Evolutionary conservation across 345 rosid species (phyloP).

Genomic region (Acer saccharum): DNA sequence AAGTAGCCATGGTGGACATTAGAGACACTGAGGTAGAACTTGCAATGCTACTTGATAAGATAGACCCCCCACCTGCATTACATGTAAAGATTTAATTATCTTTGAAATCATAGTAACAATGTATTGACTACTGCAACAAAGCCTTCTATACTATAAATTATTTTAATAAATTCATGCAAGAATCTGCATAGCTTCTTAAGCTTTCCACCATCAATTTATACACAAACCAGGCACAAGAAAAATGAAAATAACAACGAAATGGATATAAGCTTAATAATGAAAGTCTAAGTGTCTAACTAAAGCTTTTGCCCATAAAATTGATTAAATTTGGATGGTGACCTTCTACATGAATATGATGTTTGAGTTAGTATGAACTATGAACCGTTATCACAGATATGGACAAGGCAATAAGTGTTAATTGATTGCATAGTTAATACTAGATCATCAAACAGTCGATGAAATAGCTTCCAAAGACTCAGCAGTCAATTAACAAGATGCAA

Average conservation of each 20-base stretch:
- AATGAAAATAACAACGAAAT: neutral
- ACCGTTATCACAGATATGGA: neutral
- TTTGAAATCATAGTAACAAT: neutral
- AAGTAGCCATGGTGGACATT: conserved; percentile 78
- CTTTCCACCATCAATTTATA: conserved; percentile 6
- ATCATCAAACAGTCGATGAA: neutral
- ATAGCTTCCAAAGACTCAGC: neutral
- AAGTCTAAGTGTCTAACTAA: neutral
- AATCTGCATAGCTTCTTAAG: neutral
- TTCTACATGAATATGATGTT: neutral
- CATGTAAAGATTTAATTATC: conserved; percentile 10
- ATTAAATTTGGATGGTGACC: neutral
- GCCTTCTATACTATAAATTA: neutral
- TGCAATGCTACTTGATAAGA: conserved; percentile 62
- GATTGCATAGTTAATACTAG: neutral
- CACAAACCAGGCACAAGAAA: neutral
- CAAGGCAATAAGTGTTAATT: neutral
- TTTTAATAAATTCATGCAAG: neutral
- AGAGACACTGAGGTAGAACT: conserved; percentile 83
- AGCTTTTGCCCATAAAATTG: neutral
- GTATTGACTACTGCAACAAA: neutral
- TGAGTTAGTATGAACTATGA: neutral
- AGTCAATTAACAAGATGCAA: neutral
- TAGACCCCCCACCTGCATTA: conserved; percentile 62
- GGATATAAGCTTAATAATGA: neutral